Conservation (phyloP, 2,329 filamentous ascomycete genomes). For the Colletotrichum plurivorum region DNA sequence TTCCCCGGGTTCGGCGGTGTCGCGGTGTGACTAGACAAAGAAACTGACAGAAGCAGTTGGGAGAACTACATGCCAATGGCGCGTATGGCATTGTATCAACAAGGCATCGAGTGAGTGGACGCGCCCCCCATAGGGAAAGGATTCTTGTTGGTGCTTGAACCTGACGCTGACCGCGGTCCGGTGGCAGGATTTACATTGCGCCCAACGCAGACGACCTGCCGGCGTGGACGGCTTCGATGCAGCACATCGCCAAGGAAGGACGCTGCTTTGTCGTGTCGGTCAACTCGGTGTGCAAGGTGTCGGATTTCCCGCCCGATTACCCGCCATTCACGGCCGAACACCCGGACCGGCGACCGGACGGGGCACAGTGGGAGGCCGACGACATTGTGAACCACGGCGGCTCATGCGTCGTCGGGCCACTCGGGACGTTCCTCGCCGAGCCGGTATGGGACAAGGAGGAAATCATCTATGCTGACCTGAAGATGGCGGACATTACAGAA, state of each 20-base stretch:
- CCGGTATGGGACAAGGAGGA: conserved; percentile 57
- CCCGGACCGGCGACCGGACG: conserved; percentile 55
- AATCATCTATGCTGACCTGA: conserved; percentile 54
- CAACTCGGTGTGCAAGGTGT: conserved; percentile 57
- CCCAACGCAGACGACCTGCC: conserved; percentile 51
- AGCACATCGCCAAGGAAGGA: conserved; percentile 61
- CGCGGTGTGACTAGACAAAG: not conserved
- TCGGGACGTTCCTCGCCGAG: conserved; percentile 54
- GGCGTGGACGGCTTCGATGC: conserved; percentile 57
- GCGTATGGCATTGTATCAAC: conserved; percentile 57
- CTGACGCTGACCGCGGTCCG: not conserved
- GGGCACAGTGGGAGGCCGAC: conserved; percentile 51
- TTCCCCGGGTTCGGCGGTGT: not conserved
- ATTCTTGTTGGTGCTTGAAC: not conserved
- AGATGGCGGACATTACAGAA: conserved; percentile 51
- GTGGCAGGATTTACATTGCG: conserved; percentile 49
- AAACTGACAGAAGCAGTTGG: conserved; percentile 45
- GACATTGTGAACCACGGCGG: conserved; percentile 57
- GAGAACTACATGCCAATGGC: conserved; percentile 62
- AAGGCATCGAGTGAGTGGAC: conserved; percentile 54
- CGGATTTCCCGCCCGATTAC: conserved; percentile 58
- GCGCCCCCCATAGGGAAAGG: no score
- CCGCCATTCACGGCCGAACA: conserved; percentile 56
- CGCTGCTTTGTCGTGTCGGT: conserved; percentile 59
- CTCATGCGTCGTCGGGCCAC: conserved; percentile 56